Evolutionary conservation across 2,329 filamentous ascomycete genomes (phyloP), one percentile per base, ranked within the genome.

Genomic region (Phyllosticta citribraziliensis): DNA sequence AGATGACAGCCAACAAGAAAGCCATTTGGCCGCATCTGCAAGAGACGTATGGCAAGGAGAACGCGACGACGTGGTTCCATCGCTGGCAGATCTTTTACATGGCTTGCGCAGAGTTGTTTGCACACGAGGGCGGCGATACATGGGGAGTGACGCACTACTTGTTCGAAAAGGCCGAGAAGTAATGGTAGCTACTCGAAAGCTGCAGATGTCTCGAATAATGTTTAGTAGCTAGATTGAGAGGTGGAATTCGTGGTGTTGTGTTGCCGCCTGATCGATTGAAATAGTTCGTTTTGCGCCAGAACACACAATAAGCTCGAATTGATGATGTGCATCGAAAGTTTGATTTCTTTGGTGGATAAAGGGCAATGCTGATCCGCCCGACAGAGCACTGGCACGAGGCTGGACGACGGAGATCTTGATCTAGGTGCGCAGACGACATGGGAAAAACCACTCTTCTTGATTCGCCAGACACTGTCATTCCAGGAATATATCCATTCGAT

Each of bases 21-120:
- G 73, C 80, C 63, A 81, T 88, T 59, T 87, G 84, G 84, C 83
- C 83, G 55, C 80, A 84, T 67, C 68, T 89, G 59, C 75, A 81
- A 53, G 82, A 85, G 71, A 88, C 84, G 9, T 88, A 88, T 71
- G 84, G 85, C 2, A 79, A 83, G 67, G 77, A 81, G 17, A 77
- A 84, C 20, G 80, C 82, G 0, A 68, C 73, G 55, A 84, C 79
- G 59, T 89, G 85, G 86, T 88, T 82, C 69, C 81, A 87, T 67
- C 76, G 86, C 61, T 89, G 87, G 86, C 83, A 88, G 74, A 82
- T 88, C 35, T 89, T 88, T 66, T 87, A 88, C 70, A 78, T 88
- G 79, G 86, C 85, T 27, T 88, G 86, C 72, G 84, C 84, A 53
- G 85, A 88, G 73, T 70, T 89, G 64, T 89, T 88, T 71, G 83